These are phyloP conservation scores for Dovyalis caffra DNA, from an alignment of 345 rosid species.

Conservation along the genomic window DNA sequence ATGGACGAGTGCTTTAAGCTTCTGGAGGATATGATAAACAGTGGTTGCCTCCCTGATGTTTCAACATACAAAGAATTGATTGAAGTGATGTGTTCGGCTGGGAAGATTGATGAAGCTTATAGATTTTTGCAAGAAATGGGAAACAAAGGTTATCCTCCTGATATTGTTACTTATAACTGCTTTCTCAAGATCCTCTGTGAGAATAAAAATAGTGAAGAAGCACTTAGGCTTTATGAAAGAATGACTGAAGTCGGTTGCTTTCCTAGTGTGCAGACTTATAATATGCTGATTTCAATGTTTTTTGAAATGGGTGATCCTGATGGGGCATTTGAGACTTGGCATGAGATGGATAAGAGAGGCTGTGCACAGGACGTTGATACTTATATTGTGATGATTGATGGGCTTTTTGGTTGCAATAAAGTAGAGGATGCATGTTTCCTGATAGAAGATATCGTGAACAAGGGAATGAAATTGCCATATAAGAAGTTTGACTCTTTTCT, in stretches of 20 bases:
- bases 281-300: slow-evolving; percentile 79
- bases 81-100: slow-evolving; percentile 80
- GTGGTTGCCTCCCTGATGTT: slow-evolving; percentile 91
- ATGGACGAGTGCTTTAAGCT: slow-evolving; percentile 64
- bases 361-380: slow-evolving; percentile 67
- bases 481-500: slow-evolving; percentile 65
- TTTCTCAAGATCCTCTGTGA: slow-evolving; percentile 85
- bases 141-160: slow-evolving; percentile 79
- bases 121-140: slow-evolving; percentile 83
- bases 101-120: slow-evolving; percentile 73
- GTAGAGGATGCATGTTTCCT: slow-evolving; percentile 68
- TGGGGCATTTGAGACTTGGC: slow-evolving; percentile 76
- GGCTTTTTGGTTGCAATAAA: slow-evolving; percentile 66
- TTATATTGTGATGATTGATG: slow-evolving; percentile 81
- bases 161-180: slow-evolving; percentile 84
- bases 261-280: slow-evolving; percentile 88
- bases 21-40: slow-evolving; percentile 66
- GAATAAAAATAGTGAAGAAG: slow-evolving; percentile 60
- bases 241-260: slow-evolving; percentile 64
- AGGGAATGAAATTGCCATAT: slow-evolving; percentile 71
- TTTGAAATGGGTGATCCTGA: slow-evolving; percentile 65
- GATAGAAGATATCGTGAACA: slow-evolving; percentile 64
- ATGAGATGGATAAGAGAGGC: slow-evolving; percentile 67
- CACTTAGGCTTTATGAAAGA: slow-evolving; percentile 57
- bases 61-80: slow-evolving; percentile 76